These are phyloP conservation scores for Sclerotinia trifoliorum DNA, from an alignment of 2,329 filamentous ascomycete species.

Conservation along the genomic window DNA sequence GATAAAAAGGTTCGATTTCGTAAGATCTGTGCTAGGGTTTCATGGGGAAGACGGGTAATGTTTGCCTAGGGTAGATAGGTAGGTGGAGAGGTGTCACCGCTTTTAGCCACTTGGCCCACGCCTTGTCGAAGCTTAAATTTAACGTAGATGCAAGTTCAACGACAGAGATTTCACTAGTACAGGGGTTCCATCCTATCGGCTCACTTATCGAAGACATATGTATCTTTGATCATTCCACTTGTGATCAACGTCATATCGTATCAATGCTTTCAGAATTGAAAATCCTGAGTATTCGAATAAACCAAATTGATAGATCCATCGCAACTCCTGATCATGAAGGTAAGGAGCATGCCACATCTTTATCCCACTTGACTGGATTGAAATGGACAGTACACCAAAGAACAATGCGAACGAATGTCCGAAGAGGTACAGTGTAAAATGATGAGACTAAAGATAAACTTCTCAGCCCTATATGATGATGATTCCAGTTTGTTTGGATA, in stretches of 20 bases:
- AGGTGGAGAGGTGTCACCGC: slow-evolving; percentile 14
- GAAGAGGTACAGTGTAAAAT: neutral
- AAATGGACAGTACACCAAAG: neutral
- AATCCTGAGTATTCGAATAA: neutral
- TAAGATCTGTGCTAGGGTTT: slow-evolving; percentile 9
- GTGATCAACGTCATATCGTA: slow-evolving; percentile 5
- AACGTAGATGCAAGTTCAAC: slow-evolving; percentile 13
- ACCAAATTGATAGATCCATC: neutral
- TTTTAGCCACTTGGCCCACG: slow-evolving; percentile 19
- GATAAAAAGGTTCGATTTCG: neutral
- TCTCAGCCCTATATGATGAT: slow-evolving; percentile 15
- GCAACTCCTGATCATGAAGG: neutral
- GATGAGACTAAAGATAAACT: slow-evolving; percentile 10
- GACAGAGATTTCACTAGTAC: slow-evolving; percentile 17
- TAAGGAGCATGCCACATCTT: neutral
- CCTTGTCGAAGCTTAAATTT: slow-evolving; percentile 18
- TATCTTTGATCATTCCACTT: neutral
- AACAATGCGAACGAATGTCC: neutral
- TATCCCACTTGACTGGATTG: slow-evolving; percentile 11
- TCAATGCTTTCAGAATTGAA: neutral
- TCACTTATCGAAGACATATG: slow-evolving; percentile 12
- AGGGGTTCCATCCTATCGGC: slow-evolving; percentile 16
- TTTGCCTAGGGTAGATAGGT: neutral
- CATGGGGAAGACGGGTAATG: slow-evolving; percentile 8
- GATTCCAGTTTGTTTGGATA: slow-evolving; percentile 3